phyloP scores from a whole-genome alignment of 2,329 filamentous ascomycete species.

The Plectosphaerella plurivora region DNA sequence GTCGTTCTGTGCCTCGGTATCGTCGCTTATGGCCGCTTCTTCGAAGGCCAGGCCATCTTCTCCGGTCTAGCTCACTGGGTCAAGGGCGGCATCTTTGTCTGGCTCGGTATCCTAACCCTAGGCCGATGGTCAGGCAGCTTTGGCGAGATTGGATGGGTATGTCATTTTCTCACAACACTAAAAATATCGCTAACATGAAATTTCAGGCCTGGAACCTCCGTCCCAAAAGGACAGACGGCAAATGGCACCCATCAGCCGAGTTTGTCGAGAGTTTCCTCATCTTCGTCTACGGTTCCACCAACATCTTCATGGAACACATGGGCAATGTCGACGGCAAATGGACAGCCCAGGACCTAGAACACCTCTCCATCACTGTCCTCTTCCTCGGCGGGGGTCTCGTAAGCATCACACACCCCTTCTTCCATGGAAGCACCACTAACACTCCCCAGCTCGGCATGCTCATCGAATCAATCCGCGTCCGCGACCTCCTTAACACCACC shows the following conservation, averaged over 20 bases:
- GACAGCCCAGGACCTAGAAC: slow-evolving; percentile 79
- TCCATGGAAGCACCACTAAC: slow-evolving; percentile 14
- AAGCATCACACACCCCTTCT: slow-evolving; percentile 28
- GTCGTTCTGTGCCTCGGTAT: slow-evolving; percentile 67
- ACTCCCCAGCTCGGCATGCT: slow-evolving; percentile 68
- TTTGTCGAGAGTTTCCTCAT: slow-evolving; percentile 88
- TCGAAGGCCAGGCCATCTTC: slow-evolving; percentile 67
- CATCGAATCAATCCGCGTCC: slow-evolving; percentile 68
- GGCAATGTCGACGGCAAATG: slow-evolving; percentile 67
- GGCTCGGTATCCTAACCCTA: slow-evolving; percentile 81
- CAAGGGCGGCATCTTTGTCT: slow-evolving; percentile 93
- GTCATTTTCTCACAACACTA: slow-evolving; percentile 11
- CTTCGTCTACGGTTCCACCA: slow-evolving; percentile 82
- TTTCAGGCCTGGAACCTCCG: slow-evolving; percentile 78
- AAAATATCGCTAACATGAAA: not conserved
- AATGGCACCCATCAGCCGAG: slow-evolving; percentile 75
- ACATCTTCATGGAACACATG: slow-evolving; percentile 90
- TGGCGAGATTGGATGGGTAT: slow-evolving; percentile 79
- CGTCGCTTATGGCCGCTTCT: slow-evolving; percentile 76
- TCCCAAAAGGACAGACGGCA: slow-evolving; percentile 51
- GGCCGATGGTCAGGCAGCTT: slow-evolving; percentile 90
- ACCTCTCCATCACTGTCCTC: slow-evolving; percentile 86
- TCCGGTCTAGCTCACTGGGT: slow-evolving; percentile 89
- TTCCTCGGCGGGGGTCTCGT: slow-evolving; percentile 91
- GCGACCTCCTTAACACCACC: slow-evolving; percentile 59